Conservation (phyloP, 2,329 filamentous ascomycete species). For the Nemania sp. region DNA sequence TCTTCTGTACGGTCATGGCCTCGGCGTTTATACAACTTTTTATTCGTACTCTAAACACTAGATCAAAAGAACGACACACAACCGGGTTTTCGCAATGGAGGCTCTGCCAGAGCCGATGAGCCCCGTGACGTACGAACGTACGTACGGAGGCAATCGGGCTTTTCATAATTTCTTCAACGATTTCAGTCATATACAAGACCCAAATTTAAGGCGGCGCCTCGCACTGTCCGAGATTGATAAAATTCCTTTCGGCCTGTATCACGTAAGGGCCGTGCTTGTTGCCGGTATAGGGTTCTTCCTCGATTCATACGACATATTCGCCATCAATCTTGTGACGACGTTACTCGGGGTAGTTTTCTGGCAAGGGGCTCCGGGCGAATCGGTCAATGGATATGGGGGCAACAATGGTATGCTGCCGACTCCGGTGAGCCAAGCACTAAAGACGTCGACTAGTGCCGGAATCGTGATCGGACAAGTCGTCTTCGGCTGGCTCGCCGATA, state of each 20-base stretch:
- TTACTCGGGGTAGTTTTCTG: constrained; percentile 84
- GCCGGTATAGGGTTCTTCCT: constrained; percentile 87
- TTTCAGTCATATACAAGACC: constrained; percentile 74
- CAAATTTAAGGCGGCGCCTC: constrained; percentile 79
- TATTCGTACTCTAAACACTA: constrained; percentile 3
- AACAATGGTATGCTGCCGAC: constrained; percentile 70
- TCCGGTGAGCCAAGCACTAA: constrained; percentile 77
- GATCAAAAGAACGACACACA: constrained; percentile 1
- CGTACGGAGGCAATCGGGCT: constrained; percentile 73
- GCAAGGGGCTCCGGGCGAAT: constrained; percentile 58
- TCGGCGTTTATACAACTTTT: constrained; percentile 9
- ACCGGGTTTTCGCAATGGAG: constrained; percentile 46
- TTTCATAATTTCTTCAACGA: constrained; percentile 82
- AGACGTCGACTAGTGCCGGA: constrained; percentile 83
- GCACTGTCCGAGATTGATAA: constrained; percentile 85
- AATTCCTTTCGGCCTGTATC: constrained; percentile 80
- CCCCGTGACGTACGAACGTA: constrained; percentile 54
- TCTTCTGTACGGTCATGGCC: constrained; percentile 19
- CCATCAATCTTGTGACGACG: constrained; percentile 78
- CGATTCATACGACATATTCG: constrained; percentile 85
- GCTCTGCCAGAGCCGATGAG: constrained; percentile 58
- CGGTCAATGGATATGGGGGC: constrained; percentile 61
- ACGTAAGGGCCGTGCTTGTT: constrained; percentile 79
- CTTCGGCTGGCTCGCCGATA: constrained; percentile 83
- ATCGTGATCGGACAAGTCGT: constrained; percentile 82